Base-by-base conservation (phyloP, 495 filamentous ascomycete species). In the Hypoxylon fuscum region DNA sequence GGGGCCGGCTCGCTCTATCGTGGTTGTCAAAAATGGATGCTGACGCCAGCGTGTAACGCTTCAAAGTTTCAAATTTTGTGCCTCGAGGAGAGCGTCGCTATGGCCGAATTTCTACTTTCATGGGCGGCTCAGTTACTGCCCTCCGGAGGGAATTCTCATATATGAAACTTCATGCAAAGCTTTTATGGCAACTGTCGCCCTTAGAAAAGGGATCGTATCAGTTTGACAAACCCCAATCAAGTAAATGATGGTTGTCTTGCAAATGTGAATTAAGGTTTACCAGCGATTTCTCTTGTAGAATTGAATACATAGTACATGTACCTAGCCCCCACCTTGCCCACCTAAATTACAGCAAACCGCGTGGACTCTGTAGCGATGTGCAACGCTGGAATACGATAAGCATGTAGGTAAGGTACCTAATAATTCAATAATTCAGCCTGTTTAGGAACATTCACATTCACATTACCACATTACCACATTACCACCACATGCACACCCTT, bases 401-500 rank as follows among this genome's bases (percentile, higher is more conserved):
- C n/a, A n/a, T n/a, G n/a, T n/a, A n/a, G n/a, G n/a, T n/a, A n/a
- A n/a, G n/a, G n/a, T n/a, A n/a, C n/a, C n/a, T n/a, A n/a, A n/a
- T n/a, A n/a, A n/a, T n/a, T n/a, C n/a, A n/a, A 17, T 40, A 18
- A 40, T 57, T 57, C 53, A 48, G 53, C 53, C 53, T 48, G 23
- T 47, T 8, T 48, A 37, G 47, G 45, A 51, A 49, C 32, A 21
- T 20, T 37, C 31, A 29, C 15, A 10, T 11, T 12, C 14, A 46
- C n/a, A n/a, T n/a, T n/a, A n/a, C n/a, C n/a, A n/a, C n/a, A n/a
- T n/a, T n/a, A n/a, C n/a, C n/a, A n/a, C n/a, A n/a, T n/a, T n/a
- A n/a, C n/a, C n/a, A n/a, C n/a, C n/a, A n/a, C n/a, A n/a, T n/a
- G n/a, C n/a, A n/a, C 42, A 6, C 29, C 15, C 34, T 32, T 35